Base-by-base conservation (phyloP, 1,284 basidiomycete species). In the Ganoderma leucocontextum region DNA sequence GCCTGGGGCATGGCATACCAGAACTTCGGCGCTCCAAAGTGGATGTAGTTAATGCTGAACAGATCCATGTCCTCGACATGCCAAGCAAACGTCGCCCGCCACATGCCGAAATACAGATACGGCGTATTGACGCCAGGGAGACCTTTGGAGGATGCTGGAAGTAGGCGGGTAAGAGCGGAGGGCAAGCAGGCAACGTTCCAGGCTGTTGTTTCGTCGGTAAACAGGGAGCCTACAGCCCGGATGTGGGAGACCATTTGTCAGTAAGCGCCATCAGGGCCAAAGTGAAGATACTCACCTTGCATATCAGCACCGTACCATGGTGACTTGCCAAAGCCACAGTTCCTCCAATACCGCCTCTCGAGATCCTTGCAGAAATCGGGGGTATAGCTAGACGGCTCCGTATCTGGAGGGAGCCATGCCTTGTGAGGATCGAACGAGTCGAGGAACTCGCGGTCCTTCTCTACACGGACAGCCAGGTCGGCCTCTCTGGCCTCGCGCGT, bases 51-150 rank as follows among this genome's bases (percentile, higher is more conserved):
- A 84, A 99, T 99, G 65, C 95, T 97, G 82, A 97, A 98, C 3
- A 99, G 86, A 78, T 99, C 97, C 95, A 96, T 96, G 79, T 96
- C 91, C 77, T 99, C 97, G 60, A 99, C 97, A 75, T 99, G 97
- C 98, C 98, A 99, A 0, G 97, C 96, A 80, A 99, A 98, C 0
- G 96, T 97, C 17, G 98, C 97, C 63, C 96, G 87, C 97, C 97
- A 99, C 96, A 98, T 98, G 73, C 97, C 97, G 80, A 98, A 99
- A 81, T 99, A 99, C 4, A 99, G 88, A 79, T 99, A 99, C 0
- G 97, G 97, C 1, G 96, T 94, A 77, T 99, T 99, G 63, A 99
- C 97, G 36, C 97, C 97, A 0, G 97, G 97, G 35, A 99, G 84
- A 65, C 89, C 89, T 62, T 94, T 87, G 29, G 86, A 84, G 15